These are phyloP conservation scores for Cetraspora pellucida DNA, from an alignment of 192 early-diverging fungal species.

Conservation along the genomic window DNA sequence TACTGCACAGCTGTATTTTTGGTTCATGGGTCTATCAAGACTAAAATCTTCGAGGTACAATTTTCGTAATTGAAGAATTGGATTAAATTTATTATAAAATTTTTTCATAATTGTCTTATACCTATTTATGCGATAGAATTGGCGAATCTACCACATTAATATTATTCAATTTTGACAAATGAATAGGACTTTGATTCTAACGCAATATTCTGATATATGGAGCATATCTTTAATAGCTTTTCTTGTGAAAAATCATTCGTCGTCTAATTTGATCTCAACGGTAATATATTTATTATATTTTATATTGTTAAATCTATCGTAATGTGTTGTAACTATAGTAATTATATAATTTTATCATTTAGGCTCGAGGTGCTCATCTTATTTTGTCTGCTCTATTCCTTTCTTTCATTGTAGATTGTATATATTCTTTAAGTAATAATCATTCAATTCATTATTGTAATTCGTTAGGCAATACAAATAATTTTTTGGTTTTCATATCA, in stretches of 20 bases:
- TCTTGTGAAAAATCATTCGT: constrained; percentile 37
- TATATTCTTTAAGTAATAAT: constrained; percentile 8
- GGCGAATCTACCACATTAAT: neutral
- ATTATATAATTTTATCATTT: neutral
- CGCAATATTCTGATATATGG: constrained; percentile 49
- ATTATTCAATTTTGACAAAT: neutral
- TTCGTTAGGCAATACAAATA: neutral
- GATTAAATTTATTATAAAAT: no score
- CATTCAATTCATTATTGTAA: neutral
- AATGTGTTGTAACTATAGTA: neutral
- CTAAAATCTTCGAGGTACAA: neutral
- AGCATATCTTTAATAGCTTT: constrained; percentile 39
- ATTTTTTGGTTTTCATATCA: no score
- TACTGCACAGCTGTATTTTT: constrained; percentile 43
- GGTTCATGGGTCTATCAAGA: constrained; percentile 41
- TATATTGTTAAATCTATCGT: neutral
- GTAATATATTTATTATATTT: constrained; percentile 9
- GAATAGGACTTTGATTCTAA: constrained; percentile 45
- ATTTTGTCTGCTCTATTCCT: neutral
- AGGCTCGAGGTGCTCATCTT: constrained; percentile 8
- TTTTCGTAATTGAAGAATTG: neutral
- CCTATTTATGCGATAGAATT: no score
- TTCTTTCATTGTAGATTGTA: constrained; percentile 17
- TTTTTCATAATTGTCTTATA: no score
- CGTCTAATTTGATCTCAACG: constrained; percentile 23